phyloP scores from a whole-genome alignment of 78 protist genomes.

The Salpingoeca rosetta region DNA sequence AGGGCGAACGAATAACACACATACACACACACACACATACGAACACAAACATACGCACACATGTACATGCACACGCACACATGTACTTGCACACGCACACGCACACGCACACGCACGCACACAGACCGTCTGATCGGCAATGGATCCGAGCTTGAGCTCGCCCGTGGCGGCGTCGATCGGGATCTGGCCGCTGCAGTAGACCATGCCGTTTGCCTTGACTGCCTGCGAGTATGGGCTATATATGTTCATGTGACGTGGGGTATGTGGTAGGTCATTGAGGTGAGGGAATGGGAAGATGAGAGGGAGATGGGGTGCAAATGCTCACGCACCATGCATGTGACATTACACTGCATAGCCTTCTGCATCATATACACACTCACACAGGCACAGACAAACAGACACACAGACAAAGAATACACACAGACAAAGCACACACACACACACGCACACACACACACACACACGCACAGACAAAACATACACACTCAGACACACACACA shows the following conservation, averaged over 20 bases:
- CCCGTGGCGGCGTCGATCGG: background rate
- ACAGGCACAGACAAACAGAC: too few species aligned
- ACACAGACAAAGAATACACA: too few species aligned
- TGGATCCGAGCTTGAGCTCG: background rate
- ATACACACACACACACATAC: background rate
- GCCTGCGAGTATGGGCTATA: slow-evolving; percentile 4
- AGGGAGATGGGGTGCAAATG: too few species aligned
- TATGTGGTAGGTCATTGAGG: too few species aligned
- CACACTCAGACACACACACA: background rate
- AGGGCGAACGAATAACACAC: too few species aligned
- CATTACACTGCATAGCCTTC: background rate
- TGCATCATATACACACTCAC: background rate
- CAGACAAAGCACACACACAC: background rate
- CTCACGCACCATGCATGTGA: background rate
- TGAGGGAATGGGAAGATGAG: too few species aligned
- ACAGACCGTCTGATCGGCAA: background rate
- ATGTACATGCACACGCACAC: background rate
- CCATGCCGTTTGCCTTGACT: background rate
- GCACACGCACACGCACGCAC: background rate
- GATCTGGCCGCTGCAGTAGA: background rate
- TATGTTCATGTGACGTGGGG: too few species aligned
- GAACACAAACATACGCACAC: background rate
- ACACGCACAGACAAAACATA: background rate
- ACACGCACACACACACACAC: background rate
- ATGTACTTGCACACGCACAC: background rate